These are phyloP conservation scores for Leccinum subatratum DNA, from an alignment of 1,284 basidiomycete genomes.

Conservation along the genomic window DNA sequence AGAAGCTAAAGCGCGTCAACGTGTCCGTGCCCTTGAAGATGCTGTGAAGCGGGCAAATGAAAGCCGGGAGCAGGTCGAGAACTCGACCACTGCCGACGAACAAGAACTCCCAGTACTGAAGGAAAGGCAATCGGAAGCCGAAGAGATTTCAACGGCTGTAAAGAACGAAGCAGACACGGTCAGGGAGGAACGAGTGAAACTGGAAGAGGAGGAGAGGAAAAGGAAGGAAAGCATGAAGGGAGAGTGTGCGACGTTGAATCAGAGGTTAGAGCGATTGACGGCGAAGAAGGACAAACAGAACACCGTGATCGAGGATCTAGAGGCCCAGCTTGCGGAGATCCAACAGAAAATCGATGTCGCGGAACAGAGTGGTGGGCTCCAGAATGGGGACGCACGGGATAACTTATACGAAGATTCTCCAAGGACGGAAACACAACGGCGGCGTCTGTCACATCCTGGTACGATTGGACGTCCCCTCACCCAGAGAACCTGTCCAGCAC, in stretches of 20 bases:
- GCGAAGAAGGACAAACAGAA: conserved; percentile 50
- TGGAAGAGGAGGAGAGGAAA: conserved; percentile 53
- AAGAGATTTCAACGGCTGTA: conserved; percentile 36
- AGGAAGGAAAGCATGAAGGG: conserved; percentile 51
- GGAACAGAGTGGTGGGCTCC: conserved; percentile 22
- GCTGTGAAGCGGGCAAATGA: conserved; percentile 65
- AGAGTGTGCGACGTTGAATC: conserved; percentile 43
- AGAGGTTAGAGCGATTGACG: conserved; percentile 50
- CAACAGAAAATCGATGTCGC: conserved; percentile 47
- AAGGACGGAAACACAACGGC: conserved; percentile 21
- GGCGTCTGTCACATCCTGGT: conserved; percentile 29
- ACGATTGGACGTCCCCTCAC: conserved; percentile 25
- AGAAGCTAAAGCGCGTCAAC: conserved; percentile 67
- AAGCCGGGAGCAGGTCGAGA: conserved; percentile 53
- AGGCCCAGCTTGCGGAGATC: conserved; percentile 48
- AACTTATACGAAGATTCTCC: conserved; percentile 14
- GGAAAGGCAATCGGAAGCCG: conserved; percentile 47
- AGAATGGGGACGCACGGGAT: conserved; percentile 20
- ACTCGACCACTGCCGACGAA: conserved; percentile 48
- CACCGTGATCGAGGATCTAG: conserved; percentile 47
- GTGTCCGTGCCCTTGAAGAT: conserved; percentile 72
- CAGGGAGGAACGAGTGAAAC: conserved; percentile 47
- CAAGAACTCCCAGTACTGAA: conserved; percentile 46
- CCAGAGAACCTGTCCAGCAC: conserved; percentile 18
- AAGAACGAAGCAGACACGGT: conserved; percentile 38